Conservation (phyloP, 768 basidiomycete genomes). For the Naganishia friedmannii region DNA sequence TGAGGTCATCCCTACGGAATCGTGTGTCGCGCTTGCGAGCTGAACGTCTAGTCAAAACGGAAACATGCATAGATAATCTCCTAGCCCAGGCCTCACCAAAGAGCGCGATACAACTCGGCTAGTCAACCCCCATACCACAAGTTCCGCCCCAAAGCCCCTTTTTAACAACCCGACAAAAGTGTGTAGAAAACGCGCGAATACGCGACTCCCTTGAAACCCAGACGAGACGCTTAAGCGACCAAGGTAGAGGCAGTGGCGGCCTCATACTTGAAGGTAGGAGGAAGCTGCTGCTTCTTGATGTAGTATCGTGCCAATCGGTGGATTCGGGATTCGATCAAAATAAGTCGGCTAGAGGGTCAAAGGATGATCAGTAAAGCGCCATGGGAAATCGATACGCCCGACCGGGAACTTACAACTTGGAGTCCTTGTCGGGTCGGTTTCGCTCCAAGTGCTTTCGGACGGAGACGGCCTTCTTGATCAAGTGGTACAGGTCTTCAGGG, state of each 20-base stretch:
- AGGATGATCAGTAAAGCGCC: neutral
- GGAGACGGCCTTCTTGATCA: conserved; percentile 99
- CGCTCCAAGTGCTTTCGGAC: conserved; percentile 97
- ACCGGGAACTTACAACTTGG: conserved; percentile 48
- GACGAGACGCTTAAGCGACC: conserved; percentile 45
- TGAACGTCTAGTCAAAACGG: neutral
- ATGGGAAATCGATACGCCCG: no score
- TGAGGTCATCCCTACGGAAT: no score
- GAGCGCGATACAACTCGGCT: conserved; percentile 20
- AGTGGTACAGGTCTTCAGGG: conserved; percentile 98
- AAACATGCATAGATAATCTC: conserved; percentile 12
- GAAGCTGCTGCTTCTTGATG: conserved; percentile 96
- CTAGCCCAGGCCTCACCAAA: neutral
- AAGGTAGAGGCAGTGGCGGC: conserved; percentile 81
- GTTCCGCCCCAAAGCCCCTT: conserved; percentile 19
- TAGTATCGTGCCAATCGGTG: conserved; percentile 97
- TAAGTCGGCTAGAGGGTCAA: conserved; percentile 68
- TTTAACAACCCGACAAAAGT: conserved; percentile 9
- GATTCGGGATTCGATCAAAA: conserved; percentile 98
- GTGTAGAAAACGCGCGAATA: conserved; percentile 2
- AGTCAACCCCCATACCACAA: neutral
- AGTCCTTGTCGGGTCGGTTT: conserved; percentile 95
- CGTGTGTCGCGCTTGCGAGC: no score
- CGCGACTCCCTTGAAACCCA: neutral
- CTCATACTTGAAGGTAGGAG: conserved; percentile 98